These are phyloP conservation scores for Neonectria sp. DNA, from an alignment of 2,329 filamentous ascomycete genomes.

Conservation along the genomic window DNA sequence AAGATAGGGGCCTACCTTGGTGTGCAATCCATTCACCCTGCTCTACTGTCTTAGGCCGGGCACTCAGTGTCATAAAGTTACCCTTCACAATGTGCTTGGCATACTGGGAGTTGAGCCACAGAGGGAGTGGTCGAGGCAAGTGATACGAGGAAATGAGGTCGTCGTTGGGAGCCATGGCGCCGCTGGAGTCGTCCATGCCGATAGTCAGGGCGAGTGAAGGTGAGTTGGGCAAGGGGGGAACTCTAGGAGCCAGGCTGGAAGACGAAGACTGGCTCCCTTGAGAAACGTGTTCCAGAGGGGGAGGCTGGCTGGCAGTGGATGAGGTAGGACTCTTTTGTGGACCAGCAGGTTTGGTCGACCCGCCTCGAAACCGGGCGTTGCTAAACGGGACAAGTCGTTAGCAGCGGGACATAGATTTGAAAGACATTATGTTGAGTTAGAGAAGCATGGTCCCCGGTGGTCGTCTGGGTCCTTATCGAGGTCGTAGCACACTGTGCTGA, in stretches of 20 bases:
- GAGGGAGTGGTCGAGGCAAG: constrained; percentile 75
- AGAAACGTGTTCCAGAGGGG: constrained; percentile 61
- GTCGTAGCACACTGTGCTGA: constrained; percentile 43
- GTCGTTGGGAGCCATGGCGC: constrained; percentile 64
- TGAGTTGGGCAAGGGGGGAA: constrained; percentile 74
- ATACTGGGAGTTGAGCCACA: constrained; percentile 81
- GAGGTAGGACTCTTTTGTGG: constrained; percentile 68
- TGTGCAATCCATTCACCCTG: constrained; percentile 97
- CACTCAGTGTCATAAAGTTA: constrained; percentile 98
- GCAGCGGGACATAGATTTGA: constrained; percentile 22
- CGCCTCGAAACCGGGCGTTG: constrained; percentile 72
- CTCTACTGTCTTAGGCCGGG: constrained; percentile 93
- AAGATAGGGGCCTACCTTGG: constrained; percentile 74
- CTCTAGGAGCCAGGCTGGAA: constrained; percentile 68
- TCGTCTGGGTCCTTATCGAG: constrained; percentile 7
- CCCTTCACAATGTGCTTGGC: constrained; percentile 94
- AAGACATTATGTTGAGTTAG: constrained; percentile 22
- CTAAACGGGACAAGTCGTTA: constrained; percentile 55
- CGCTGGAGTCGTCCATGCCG: constrained; percentile 75
- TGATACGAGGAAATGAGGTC: constrained; percentile 73
- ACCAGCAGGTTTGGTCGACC: constrained; percentile 65
- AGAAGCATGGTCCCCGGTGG: constrained; percentile 17
- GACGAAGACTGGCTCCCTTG: constrained; percentile 68
- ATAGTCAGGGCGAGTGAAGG: constrained; percentile 77
- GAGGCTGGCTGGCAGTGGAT: constrained; percentile 63